Evolutionary conservation across 2,329 filamentous ascomycete species (phyloP), one percentile per base, ranked within the genome.

Genomic region (Epichloe baconii): DNA sequence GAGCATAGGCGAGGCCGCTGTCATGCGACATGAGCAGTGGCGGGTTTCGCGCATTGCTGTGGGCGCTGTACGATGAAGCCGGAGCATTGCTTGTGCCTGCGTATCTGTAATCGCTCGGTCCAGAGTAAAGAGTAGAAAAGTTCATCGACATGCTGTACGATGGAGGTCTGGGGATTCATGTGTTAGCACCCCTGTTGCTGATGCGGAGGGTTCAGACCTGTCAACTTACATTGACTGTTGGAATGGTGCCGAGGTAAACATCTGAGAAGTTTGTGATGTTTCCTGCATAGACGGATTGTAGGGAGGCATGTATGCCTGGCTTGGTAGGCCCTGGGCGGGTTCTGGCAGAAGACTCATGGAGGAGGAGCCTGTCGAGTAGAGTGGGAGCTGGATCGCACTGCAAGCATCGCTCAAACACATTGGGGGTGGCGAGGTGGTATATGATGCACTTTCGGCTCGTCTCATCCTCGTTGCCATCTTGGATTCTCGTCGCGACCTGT

Each of bases 401-500:
- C 69, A 61, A 65, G 66, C 57, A 70, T 74, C 62, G 65, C 66
- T 52, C 46, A 68, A 58, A 6, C 58, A 48, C 56, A 66, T 63
- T 4, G 61, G 55, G 8, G 66, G 56, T 7, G 66, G 64, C 67
- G 71, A 59, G 63, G 68, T 54, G 68, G 62, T 45, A 66, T 72
- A 58, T 58, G 75, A 54, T 56, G 63, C 68, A 65, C 74, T 78
- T 61, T 71, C 73, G 35, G 71, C 70, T 49, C 78, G 73, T 55
- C 74, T 72, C 47, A 74, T 68, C 53, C 78, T 73, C 8, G 66
- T 63, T 3, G 72, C 69, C 15, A 76, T 63, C 61, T 82, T 83
- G 6, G 75, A 75, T 56, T 79, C 77, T 57, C 79, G 71, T 52
- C 80, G 74, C 44, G 71, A 75, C 57, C 76, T 76, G 56, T 82